phyloP scores from a whole-genome alignment of 2,329 filamentous ascomycete genomes.

The Alternaria dauci region DNA sequence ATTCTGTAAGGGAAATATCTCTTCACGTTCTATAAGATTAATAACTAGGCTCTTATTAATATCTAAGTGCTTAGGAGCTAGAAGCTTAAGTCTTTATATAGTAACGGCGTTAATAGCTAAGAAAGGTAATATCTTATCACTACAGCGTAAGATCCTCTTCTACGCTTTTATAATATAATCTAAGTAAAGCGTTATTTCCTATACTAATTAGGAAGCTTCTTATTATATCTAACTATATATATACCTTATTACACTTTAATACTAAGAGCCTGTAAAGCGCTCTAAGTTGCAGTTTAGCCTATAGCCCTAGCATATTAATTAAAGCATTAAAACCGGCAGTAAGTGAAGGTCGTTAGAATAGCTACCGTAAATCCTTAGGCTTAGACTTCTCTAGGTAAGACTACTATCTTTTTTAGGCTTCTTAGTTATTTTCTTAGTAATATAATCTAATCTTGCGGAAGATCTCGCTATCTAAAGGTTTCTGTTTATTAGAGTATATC shows the following conservation, averaged over 20 bases:
- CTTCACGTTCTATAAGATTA: conserved; percentile 9
- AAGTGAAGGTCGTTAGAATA: conserved; percentile 21
- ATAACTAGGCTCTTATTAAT: conserved; percentile 14
- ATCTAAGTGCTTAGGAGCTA: conserved; percentile 16
- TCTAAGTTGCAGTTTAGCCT: conserved; percentile 27
- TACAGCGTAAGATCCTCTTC: conserved; percentile 17
- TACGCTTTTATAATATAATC: conserved; percentile 16
- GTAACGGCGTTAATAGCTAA: conserved; percentile 16
- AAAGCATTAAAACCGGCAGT: conserved; percentile 24
- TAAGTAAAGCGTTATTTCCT: conserved; percentile 30
- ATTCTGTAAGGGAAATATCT: conserved; percentile 17
- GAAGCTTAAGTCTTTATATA: conserved; percentile 16
- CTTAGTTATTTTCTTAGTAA: conserved; percentile 14
- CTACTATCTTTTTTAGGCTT: conserved; percentile 26
- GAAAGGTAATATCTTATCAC: conserved; percentile 10
- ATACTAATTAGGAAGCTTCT: conserved; percentile 6
- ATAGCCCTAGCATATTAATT: conserved; percentile 30
- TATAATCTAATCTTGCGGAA: conserved; percentile 32
- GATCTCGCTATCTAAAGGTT: conserved; percentile 26
- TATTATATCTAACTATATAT: background rate
- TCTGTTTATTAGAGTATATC: conserved; percentile 25
- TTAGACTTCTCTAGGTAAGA: conserved; percentile 28
- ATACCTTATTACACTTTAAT: conserved; percentile 32
- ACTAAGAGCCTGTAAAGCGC: conserved; percentile 30
- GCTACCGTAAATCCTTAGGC: conserved; percentile 25